Conservation (phyloP, 495 filamentous ascomycete species). For the Penicillium flavigenum region DNA sequence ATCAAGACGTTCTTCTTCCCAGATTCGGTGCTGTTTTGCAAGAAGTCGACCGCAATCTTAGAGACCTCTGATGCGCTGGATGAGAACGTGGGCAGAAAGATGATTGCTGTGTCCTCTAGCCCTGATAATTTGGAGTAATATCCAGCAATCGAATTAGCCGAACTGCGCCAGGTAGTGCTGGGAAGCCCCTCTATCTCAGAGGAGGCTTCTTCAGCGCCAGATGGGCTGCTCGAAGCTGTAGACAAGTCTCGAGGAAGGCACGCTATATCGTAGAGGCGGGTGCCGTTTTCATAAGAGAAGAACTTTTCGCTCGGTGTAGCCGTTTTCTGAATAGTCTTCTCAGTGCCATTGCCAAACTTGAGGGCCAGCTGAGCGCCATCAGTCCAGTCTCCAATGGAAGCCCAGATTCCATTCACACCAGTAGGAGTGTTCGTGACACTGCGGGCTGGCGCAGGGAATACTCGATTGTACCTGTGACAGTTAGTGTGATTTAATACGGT, state of each 20-base stretch:
- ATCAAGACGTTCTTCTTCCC: slow-evolving; percentile 53
- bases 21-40: slow-evolving; percentile 33
- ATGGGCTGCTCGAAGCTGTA: slow-evolving; percentile 8
- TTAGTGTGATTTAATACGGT: slow-evolving; percentile 5
- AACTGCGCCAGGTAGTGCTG: slow-evolving; percentile 56
- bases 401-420: slow-evolving; percentile 26
- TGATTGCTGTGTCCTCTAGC: slow-evolving; percentile 36
- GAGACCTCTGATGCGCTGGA: slow-evolving; percentile 25
- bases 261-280: slow-evolving; percentile 19
- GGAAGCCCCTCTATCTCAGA: slow-evolving; percentile 37
- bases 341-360: slow-evolving; percentile 25
- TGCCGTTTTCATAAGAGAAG: slow-evolving; percentile 28
- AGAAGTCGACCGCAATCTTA: slow-evolving; percentile 31
- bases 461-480: slow-evolving; percentile 26
- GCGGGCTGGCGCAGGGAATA: slow-evolving; percentile 27
- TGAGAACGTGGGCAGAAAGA: slow-evolving; percentile 41
- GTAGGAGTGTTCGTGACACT: slow-evolving; percentile 25
- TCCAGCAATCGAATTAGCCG: slow-evolving; percentile 36
- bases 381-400: slow-evolving; percentile 23
- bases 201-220: slow-evolving; percentile 61
- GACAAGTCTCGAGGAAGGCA: slow-evolving; percentile 25
- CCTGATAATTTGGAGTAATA: slow-evolving; percentile 38
- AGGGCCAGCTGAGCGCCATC: slow-evolving; percentile 23
- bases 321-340: slow-evolving; percentile 18
- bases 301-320: slow-evolving; percentile 25